Percentiles rank a stretch among this genome's conserved stretches.
Evolutionary conservation across 768 basidiomycete genomes (phyloP).

Genomic region (Agrocybe pediades): DNA sequence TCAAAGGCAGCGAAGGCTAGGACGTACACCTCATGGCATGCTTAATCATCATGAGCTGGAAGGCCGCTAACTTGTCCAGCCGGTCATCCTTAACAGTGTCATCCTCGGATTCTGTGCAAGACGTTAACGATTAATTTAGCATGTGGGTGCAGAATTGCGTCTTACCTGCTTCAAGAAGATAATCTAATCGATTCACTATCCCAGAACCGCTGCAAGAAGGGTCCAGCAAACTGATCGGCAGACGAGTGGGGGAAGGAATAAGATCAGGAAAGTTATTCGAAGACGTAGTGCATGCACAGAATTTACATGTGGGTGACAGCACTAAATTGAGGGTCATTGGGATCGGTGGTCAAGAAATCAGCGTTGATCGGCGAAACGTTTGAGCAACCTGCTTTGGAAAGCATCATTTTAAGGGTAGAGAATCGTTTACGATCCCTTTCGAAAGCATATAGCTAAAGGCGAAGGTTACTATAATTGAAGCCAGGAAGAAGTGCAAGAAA

Average conservation of each 20-base stretch:
- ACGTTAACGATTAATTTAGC: neutral
- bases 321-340: slow-evolving; percentile 59
- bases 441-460: slow-evolving; percentile 77
- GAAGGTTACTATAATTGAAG: neutral
- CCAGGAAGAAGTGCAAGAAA: neutral
- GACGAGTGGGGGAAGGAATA: neutral
- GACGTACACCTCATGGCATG: slow-evolving; percentile 93
- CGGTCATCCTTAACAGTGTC: slow-evolving; percentile 64
- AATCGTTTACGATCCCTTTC: slow-evolving; percentile 86
- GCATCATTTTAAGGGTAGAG: slow-evolving; percentile 82
- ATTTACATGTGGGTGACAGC: slow-evolving; percentile 86
- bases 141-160: slow-evolving; percentile 1
- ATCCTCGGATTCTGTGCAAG: slow-evolving; percentile 58
- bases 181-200: slow-evolving; percentile 87
- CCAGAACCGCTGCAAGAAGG: slow-evolving; percentile 97
- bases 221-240: slow-evolving; percentile 75
- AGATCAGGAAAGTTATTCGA: slow-evolving; percentile 2
- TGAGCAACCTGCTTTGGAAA: slow-evolving; percentile 77
- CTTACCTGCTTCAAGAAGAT: slow-evolving; percentile 76
- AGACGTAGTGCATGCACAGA: slow-evolving; percentile 1
- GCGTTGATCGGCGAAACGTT: slow-evolving; percentile 76
- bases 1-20: slow-evolving; percentile 11
- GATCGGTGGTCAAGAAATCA: slow-evolving; percentile 86
- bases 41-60: slow-evolving; percentile 88
- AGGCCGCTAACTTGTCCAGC: slow-evolving; percentile 79